Base-by-base conservation (phyloP, 1,139 yeast species). In the Debaryomycetaceae sp. region DNA sequence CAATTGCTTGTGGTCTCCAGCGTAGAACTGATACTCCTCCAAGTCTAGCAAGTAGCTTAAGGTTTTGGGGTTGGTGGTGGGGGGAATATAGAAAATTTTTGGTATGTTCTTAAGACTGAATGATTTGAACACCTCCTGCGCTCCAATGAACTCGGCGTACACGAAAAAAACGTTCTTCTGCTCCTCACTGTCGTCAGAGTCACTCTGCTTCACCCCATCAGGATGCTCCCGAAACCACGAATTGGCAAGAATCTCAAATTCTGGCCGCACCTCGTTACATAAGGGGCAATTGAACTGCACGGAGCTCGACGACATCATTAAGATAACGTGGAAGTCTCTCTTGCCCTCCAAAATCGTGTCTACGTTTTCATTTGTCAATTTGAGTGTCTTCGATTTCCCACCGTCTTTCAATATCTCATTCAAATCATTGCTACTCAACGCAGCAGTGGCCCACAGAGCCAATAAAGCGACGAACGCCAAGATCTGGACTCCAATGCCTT, bases 71-170 rank as follows among this genome's bases (percentile, higher is more conserved):
- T 39, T 57, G 39, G 72, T 63, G n/a, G 83, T 74, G 20, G 95
- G 89, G 4, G 75, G 67, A 62, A 82, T 85, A 49, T 84, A 66
- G 65, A 75, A 84, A 39, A 90, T 60, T 58, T 87, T 84, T 34
- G 99, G 99, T 36, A 93, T 96, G 49, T 82, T 83, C 55, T 80
- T 79, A 55, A 93, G 69, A 36, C 77, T 71, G 60, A 83, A 70
- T 39, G 62, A 62, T 57, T 70, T 74, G 72, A 85, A 89, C 53
- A 75, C 74, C 45, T 69, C 70, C 51, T 74, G 70, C 38, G 80
- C 71, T 38, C 80, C 80, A 43, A 75, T 66, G 57, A 87, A 83
- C 58, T 91, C 97, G 6, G 96, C 81, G 44, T 75, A 69, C 27
- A 87, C 86, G 62, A 93, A 88, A 66, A 78, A 83, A 35, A 91